Percentiles rank a stretch among this genome's conserved stretches.
phyloP scores from a whole-genome alignment of 2,329 filamentous ascomycete species.

The Trichoderma guizhouense region DNA sequence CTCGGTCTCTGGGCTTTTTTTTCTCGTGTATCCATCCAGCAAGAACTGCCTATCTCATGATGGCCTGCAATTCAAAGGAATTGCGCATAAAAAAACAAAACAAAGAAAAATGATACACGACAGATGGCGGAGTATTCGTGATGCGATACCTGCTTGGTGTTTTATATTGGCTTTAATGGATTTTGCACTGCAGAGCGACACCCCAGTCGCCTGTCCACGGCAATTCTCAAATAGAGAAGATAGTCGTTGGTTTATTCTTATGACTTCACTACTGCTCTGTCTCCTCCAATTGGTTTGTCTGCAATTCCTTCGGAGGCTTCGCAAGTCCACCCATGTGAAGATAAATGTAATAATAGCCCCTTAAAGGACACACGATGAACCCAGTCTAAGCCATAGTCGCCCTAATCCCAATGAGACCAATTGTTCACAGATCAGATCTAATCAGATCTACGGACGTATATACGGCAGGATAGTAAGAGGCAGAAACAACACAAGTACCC shows the following conservation, averaged over 20 bases:
- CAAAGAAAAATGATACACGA: slow-evolving; percentile 15
- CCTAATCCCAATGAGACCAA: background rate
- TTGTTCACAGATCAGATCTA: background rate
- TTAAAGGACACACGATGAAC: background rate
- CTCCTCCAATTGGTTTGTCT: background rate
- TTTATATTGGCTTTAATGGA: slow-evolving; percentile 17
- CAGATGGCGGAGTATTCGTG: slow-evolving; percentile 9
- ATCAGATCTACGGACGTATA: background rate
- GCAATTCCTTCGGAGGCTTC: background rate
- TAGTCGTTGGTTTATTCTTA: background rate
- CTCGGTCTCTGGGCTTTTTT: slow-evolving; percentile 9
- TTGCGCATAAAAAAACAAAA: slow-evolving; percentile 11
- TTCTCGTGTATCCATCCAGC: slow-evolving; percentile 10
- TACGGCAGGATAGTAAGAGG: background rate
- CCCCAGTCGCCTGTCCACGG: slow-evolving; percentile 5
- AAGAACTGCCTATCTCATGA: slow-evolving; percentile 5
- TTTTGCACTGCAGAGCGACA: slow-evolving; percentile 10
- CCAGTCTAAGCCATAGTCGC: background rate
- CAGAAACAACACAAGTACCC: background rate
- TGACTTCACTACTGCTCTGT: background rate
- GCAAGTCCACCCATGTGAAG: background rate
- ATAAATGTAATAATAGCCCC: background rate
- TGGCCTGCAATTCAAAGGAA: slow-evolving; percentile 10
- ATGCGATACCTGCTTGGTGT: slow-evolving; percentile 14
- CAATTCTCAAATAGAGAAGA: background rate